Base-by-base conservation (phyloP, 345 rosid species). In the Lenwebbia sp. region DNA sequence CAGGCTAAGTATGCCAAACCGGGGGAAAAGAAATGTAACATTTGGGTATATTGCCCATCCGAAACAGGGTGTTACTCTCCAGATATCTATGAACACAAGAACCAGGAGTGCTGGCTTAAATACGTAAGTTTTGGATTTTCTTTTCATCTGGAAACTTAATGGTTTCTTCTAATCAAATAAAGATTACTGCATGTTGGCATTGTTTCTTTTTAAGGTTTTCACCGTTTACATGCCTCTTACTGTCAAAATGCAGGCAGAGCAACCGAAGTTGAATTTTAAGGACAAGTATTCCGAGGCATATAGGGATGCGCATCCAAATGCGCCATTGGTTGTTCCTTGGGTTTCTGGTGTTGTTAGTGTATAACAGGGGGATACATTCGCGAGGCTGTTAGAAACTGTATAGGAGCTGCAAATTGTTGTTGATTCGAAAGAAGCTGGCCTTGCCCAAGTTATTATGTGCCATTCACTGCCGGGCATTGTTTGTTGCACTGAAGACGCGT, bases 11-110 rank as follows among this genome's bases (percentile, higher is more conserved):
- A 54, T 83, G 98, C 98, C 5, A 93, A 90, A 83, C 95, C 96
- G n/a, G 98, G 96, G 85, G 94, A 95, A 90, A 91, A 88, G 87
- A 96, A 87, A 88, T 98, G 99, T 94, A 98, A 98, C 90, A 88
- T 93, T 82, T 98, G 99, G 99, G 99, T 98, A 49, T 98, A 96
- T 89, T 98, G 99, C 89, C 99, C 99, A 7, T 89, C 91, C 25
- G 98, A 94, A 89, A 84, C 86, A 21, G 99, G 99, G 6, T 98
- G 99, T 90, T 88, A 62, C 90, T 95, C 98, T 62, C 99, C 99
- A 0, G 99, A 97, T 91, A 93, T 93, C 62, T 97, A 97, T 86
- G 90, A 94, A 87, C 99, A 96, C 90, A 97, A 90, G 90, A 92
- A 91, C 86, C 92, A 89, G 88, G 99, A 96, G 86, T 97, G 99